These are phyloP conservation scores for Leccinum fuscescens DNA, from an alignment of 1,284 basidiomycete genomes.

Conservation along the genomic window DNA sequence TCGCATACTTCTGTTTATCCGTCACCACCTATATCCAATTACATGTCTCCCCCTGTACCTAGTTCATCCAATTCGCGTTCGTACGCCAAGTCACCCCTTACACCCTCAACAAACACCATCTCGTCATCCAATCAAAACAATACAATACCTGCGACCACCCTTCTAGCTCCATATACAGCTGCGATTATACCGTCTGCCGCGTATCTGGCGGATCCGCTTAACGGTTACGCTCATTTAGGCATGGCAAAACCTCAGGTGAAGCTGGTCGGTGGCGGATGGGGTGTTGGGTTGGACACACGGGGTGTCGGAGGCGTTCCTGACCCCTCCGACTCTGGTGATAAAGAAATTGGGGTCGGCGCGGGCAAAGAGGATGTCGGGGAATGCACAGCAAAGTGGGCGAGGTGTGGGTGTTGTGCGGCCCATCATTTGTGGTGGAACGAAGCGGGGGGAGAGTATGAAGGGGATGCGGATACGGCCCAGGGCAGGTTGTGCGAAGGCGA, in stretches of 20 bases:
- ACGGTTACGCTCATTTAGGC: conserved; percentile 68
- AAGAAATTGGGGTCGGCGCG: background rate
- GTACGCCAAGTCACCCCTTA: conserved; percentile 37
- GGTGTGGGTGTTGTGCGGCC: conserved; percentile 85
- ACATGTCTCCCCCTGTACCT: conserved; percentile 23
- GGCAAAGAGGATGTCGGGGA: conserved; percentile 10
- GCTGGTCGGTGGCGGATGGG: conserved; percentile 76
- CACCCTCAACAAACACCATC: conserved; percentile 32
- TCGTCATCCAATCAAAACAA: conserved; percentile 38
- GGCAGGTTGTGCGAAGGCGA: conserved; percentile 18
- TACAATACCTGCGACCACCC: conserved; percentile 45
- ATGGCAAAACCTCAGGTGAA: conserved; percentile 81
- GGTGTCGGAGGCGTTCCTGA: conserved; percentile 56
- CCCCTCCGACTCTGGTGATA: conserved; percentile 5
- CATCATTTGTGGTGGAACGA: conserved; percentile 52
- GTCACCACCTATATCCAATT: conserved; percentile 31
- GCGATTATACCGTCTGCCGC: conserved; percentile 57
- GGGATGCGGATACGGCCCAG: conserved; percentile 19
- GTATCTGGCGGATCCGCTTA: conserved; percentile 67
- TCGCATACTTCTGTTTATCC: conserved; percentile 28
- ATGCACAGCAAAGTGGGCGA: conserved; percentile 67
- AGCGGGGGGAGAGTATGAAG: conserved; percentile 14
- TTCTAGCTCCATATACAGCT: conserved; percentile 58
- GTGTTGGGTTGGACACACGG: conserved; percentile 80
- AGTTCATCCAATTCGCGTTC: conserved; percentile 33